phyloP scores from a whole-genome alignment of 2,329 filamentous ascomycete species.

The Harringtonia aguacate region DNA sequence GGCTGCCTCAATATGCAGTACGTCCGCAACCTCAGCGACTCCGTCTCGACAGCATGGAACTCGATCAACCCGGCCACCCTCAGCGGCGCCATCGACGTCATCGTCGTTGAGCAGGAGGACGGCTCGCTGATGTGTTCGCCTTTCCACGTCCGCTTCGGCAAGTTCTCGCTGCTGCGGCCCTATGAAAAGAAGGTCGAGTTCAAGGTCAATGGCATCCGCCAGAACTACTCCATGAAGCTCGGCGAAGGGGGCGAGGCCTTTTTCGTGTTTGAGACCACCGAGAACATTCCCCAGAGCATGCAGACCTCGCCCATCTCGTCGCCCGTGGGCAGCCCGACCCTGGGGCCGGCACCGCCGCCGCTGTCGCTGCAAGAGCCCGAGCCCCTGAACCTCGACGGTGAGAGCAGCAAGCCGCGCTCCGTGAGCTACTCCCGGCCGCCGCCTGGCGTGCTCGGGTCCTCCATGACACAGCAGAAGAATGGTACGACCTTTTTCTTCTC shows the following conservation, averaged over 20 bases:
- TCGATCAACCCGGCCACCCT: conserved; percentile 97
- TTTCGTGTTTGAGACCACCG: conserved; percentile 94
- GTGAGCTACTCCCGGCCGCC: conserved; percentile 27
- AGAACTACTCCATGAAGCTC: conserved; percentile 95
- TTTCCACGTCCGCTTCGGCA: conserved; percentile 97
- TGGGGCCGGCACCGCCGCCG: conserved; percentile 28
- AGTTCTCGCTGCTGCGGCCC: conserved; percentile 89
- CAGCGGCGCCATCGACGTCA: conserved; percentile 96
- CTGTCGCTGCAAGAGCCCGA: conserved; percentile 54
- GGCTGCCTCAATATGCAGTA: conserved; percentile 66
- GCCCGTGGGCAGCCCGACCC: conserved; percentile 74
- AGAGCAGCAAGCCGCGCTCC: conserved; percentile 24
- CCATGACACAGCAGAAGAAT: conserved; percentile 20
- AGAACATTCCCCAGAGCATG: conserved; percentile 81
- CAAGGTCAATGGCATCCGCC: conserved; percentile 81
- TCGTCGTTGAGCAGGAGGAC: conserved; percentile 94
- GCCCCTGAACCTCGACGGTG: conserved; percentile 52
- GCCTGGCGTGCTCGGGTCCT: conserved; percentile 26
- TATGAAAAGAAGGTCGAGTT: conserved; percentile 99
- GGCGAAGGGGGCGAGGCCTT: conserved; percentile 97
- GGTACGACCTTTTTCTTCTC: conserved; percentile 13
- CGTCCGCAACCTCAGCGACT: conserved; percentile 89
- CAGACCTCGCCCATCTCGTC: conserved; percentile 93
- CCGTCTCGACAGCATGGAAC: conserved; percentile 98
- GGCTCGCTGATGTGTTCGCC: conserved; percentile 83